Percentiles rank a stretch among this genome's conserved stretches.
Evolutionary conservation across 371 early-diverging fungal genomes (phyloP).

Genomic region (Entomophthora muscae): DNA sequence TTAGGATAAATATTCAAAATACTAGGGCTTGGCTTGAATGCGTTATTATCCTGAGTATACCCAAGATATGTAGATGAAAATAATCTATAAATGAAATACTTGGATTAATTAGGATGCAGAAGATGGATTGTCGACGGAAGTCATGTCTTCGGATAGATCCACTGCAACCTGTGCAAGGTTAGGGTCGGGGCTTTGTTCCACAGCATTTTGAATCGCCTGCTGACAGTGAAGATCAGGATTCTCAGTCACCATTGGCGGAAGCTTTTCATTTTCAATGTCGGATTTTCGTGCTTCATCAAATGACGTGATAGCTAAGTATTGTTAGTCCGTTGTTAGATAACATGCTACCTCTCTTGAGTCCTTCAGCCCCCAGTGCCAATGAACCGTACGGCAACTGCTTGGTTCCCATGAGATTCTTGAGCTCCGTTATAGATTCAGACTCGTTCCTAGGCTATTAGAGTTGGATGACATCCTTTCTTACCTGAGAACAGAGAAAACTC

Average conservation of each 20-base stretch:
- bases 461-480: conserved; percentile 9
- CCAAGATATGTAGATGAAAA: no score
- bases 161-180: background rate
- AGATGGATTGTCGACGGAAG: background rate
- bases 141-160: conserved; percentile 1
- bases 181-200: conserved; percentile 14
- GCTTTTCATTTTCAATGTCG: conserved; percentile 78
- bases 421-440: conserved; percentile 76
- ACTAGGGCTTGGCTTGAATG: no score
- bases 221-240: conserved; percentile 17
- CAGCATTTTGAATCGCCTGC: conserved; percentile 26
- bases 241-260: conserved; percentile 62
- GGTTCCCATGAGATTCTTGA: conserved; percentile 74
- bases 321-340: background rate
- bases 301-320: conserved; percentile 44
- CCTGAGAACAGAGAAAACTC: conserved; percentile 73
- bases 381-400: conserved; percentile 65
- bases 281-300: conserved; percentile 82
- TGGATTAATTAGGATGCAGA: background rate
- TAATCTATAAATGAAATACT: no score
- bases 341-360: conserved; percentile 51
- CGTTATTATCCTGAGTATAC: no score
- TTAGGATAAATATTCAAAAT: no score
- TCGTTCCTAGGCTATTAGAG: conserved; percentile 30
- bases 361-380: conserved; percentile 76